Base-by-base conservation (phyloP, 768 basidiomycete species). In the Termitomyces sp. region DNA sequence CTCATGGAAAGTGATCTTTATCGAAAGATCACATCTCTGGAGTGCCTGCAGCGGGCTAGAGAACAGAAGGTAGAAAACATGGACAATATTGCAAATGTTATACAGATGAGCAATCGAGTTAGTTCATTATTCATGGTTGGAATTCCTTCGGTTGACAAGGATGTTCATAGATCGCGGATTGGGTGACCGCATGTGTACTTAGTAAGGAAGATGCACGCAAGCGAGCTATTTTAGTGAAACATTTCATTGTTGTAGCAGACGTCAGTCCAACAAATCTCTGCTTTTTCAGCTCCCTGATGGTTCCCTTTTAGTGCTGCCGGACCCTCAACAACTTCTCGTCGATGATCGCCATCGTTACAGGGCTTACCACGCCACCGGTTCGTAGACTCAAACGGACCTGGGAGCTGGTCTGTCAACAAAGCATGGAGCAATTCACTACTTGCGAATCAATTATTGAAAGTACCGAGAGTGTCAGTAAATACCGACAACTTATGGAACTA, bases 291-390 rank as follows among this genome's bases (percentile, higher is more conserved):
- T 32, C 41, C 50, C 27, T 62, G 18, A 61, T 29, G 16, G 10
- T 7, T 13, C 32, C 13, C 37, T 20, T 16, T n/a, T 62, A 98
- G 95, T 90, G 90, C 31, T 96, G 95, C 69, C 89, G 92, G 46
- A 71, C 73, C 18, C 73, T 98, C 62, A 90, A 95, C 69, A 98
- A 98, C 72, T 98, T 93, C 73, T 95, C 94, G 22, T 90, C 87
- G n/a, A 92, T 98, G 87, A 91, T 94, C 57, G 94, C 94, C 41
- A 90, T 98, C 56, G 87, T 94, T 37, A 94, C 96, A 13, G 96
- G 94, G 9, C 78, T 98, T 53, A 95, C 95, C 64, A 92, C 92
- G 0, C 90, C 94, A 22, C 93, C 94, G 13, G 94, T 98, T 59
- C 86, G 88, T 43, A 85, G 96, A 5, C 77, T 98, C 58, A 95